Evolutionary conservation across 1,284 basidiomycete species (phyloP).

Genomic region (Austropuccinia psidii): DNA sequence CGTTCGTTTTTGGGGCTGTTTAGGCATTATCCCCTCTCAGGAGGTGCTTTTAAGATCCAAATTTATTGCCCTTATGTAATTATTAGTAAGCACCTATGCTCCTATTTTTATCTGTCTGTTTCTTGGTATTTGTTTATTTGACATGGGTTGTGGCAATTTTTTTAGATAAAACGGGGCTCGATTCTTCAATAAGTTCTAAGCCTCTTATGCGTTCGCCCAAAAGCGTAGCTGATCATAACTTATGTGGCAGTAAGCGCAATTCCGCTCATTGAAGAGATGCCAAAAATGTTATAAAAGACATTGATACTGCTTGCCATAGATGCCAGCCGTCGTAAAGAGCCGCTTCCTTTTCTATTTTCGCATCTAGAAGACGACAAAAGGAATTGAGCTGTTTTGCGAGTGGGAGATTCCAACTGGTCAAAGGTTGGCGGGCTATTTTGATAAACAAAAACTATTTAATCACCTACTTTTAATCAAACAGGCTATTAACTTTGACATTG

Average conservation of each 20-base stretch:
- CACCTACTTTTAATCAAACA: constrained; percentile 44
- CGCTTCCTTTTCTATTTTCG: constrained; percentile 60
- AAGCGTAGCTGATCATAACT: constrained; percentile 73
- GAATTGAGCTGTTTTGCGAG: constrained; percentile 73
- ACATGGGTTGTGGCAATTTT: too few species aligned
- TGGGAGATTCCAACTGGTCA: constrained; percentile 87
- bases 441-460: neutral
- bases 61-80: too few species aligned
- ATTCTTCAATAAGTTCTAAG: constrained; percentile 70
- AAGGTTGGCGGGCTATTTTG: constrained; percentile 56
- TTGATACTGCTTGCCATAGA: constrained; percentile 49
- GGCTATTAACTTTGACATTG: constrained; percentile 81
- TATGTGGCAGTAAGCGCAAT: constrained; percentile 47
- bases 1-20: too few species aligned
- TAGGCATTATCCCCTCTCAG: too few species aligned
- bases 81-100: too few species aligned
- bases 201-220: constrained; percentile 64
- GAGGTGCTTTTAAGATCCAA: too few species aligned
- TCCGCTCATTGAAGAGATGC: too few species aligned
- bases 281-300: too few species aligned
- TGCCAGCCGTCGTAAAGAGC: constrained; percentile 41
- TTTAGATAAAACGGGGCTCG: constrained; percentile 74
- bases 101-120: too few species aligned
- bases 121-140: too few species aligned
- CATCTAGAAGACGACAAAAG: constrained; percentile 68